Evolutionary conservation across 2,329 filamentous ascomycete species (phyloP).

Genomic region (Lanzia echinophila): DNA sequence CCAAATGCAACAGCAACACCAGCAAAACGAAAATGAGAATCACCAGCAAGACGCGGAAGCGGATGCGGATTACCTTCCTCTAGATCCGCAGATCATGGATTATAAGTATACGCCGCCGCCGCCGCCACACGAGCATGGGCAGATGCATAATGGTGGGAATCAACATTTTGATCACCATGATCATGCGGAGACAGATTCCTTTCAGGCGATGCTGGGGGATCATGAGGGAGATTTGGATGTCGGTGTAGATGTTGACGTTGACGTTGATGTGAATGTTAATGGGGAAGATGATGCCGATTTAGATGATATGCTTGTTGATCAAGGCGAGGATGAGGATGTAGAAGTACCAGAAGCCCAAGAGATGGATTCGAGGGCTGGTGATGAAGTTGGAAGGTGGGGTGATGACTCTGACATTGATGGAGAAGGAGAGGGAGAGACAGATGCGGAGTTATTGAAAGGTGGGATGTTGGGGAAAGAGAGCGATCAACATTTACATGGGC

Average conservation of each 20-base stretch:
- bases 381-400: too few relatives aligned
- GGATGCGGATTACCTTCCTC: constrained; percentile 39
- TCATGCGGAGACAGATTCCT: constrained; percentile 17
- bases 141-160: not conserved
- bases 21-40: too few relatives aligned
- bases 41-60: too few relatives aligned
- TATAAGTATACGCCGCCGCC: constrained; percentile 23
- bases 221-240: not conserved
- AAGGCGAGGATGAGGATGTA: constrained; percentile 20
- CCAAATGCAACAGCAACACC: constrained; percentile 7
- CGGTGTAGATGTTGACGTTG: not conserved
- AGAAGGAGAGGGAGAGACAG: too few relatives aligned
- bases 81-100: constrained; percentile 54
- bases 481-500: too few relatives aligned
- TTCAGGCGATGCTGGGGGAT: constrained; percentile 22
- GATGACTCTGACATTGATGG: too few relatives aligned
- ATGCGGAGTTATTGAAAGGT: too few relatives aligned
- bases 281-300: constrained; percentile 21
- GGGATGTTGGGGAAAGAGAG: too few relatives aligned
- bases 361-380: too few relatives aligned
- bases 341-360: too few relatives aligned
- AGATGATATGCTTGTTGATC: constrained; percentile 27
- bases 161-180: constrained; percentile 11
- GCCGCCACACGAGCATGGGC: not conserved
- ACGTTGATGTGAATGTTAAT: not conserved